Conservation (phyloP, 1,139 yeast species). For the Barnettozyma hawaiiensis region DNA sequence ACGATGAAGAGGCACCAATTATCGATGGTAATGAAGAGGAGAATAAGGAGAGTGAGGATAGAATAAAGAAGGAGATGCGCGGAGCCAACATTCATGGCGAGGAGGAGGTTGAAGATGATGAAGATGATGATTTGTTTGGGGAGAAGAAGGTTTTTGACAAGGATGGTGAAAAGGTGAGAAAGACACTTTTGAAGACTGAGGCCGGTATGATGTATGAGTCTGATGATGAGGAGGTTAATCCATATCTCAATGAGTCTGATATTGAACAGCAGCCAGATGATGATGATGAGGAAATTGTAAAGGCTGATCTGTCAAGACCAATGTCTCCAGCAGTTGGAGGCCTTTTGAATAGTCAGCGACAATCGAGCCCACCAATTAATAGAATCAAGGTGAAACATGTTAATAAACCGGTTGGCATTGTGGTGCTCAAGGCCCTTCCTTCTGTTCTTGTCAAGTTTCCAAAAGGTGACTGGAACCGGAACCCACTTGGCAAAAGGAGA, state of each 20-base stretch:
- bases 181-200: constrained; percentile 81
- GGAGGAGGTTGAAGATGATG: constrained; percentile 49
- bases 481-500: constrained; percentile 54
- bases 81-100: constrained; percentile 73
- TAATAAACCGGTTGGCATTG: constrained; percentile 42
- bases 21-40: constrained; percentile 97
- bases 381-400: constrained; percentile 19
- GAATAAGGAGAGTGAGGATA: constrained; percentile 80
- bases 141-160: constrained; percentile 79
- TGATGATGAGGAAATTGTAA: constrained; percentile 27
- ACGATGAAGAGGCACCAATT: constrained; percentile 97
- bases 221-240: constrained; percentile 81
- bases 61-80: constrained; percentile 86
- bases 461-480: constrained; percentile 88
- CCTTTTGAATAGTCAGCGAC: constrained; percentile 24
- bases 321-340: constrained; percentile 38
- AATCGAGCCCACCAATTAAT: constrained; percentile 21
- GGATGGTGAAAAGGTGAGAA: constrained; percentile 82
- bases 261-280: constrained; percentile 51
- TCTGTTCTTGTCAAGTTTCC: constrained; percentile 64
- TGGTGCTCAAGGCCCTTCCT: constrained; percentile 60
- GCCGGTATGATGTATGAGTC: constrained; percentile 86
- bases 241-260: constrained; percentile 73
- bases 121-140: constrained; percentile 59
- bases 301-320: constrained; percentile 35